A percentile compares a stretch with the other conserved stretches of the same genome.
phyloP scores from a whole-genome alignment of 164 flowering plant species.

The Platanus orientalis region DNA sequence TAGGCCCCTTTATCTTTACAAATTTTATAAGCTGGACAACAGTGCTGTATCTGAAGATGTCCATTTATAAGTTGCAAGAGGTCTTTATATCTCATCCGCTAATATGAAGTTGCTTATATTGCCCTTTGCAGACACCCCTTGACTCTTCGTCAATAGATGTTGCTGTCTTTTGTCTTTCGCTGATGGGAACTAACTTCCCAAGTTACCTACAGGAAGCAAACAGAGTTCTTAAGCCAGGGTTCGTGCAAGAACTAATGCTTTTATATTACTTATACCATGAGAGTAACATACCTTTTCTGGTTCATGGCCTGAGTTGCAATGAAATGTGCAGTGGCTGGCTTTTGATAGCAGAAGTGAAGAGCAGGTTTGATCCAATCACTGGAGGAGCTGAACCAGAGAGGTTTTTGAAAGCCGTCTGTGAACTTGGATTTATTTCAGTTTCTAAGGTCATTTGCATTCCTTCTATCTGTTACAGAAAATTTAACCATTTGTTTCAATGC shows the following conservation, averaged over 20 bases:
- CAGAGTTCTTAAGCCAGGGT: constrained; percentile 84
- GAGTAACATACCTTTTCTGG: not conserved
- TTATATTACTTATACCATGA: not conserved
- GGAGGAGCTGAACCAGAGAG: constrained; percentile 83
- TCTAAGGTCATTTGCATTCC: constrained; percentile 36
- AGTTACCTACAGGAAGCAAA: constrained; percentile 71
- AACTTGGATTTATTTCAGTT: constrained; percentile 59
- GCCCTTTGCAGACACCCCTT: constrained; percentile 57
- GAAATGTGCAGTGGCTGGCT: constrained; percentile 74
- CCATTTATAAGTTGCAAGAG: too few species aligned
- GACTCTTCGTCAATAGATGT: constrained; percentile 73
- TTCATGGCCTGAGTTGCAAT: constrained; percentile 6
- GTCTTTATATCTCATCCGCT: too few species aligned
- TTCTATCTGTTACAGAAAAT: not conserved
- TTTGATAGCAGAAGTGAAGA: constrained; percentile 91
- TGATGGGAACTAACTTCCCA: constrained; percentile 82
- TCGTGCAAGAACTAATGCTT: constrained; percentile 2
- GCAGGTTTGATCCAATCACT: constrained; percentile 82
- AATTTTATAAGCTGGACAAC: too few species aligned
- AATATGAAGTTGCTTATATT: not conserved
- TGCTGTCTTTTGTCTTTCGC: constrained; percentile 88
- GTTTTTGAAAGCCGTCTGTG: constrained; percentile 61
- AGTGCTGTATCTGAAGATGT: too few species aligned
- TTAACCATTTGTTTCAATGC: not conserved
- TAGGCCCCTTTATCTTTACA: too few species aligned